Conservation (phyloP, 75 land plant genomes). For the Pseudotsuga menziesii region DNA sequence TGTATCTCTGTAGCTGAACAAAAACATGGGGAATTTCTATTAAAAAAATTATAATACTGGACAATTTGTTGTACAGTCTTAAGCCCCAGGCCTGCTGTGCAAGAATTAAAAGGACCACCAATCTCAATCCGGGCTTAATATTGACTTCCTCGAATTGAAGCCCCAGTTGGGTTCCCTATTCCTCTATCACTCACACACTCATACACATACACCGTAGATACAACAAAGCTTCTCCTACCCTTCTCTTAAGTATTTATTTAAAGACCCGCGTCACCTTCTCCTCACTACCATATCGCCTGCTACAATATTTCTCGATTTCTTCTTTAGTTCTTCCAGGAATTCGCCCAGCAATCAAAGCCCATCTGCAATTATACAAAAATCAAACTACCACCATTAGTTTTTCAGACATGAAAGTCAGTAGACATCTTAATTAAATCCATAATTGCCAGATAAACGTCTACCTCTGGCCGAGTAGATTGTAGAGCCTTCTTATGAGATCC, state of each 20-base stretch:
- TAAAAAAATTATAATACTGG: no score
- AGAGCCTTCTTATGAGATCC: conserved; percentile 11
- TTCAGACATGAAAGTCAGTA: no score
- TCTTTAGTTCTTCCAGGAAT: conserved; percentile 7
- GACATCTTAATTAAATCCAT: no score
- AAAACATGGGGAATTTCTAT: no score
- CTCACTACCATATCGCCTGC: conserved; percentile 8
- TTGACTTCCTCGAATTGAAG: neutral
- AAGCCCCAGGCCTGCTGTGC: neutral
- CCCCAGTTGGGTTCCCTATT: neutral
- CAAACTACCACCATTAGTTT: neutral
- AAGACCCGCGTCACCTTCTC: neutral
- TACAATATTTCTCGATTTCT: conserved; percentile 9
- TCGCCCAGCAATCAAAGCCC: conserved; percentile 12
- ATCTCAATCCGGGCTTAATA: neutral
- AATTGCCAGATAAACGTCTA: neutral
- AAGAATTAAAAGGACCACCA: neutral
- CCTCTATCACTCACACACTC: neutral
- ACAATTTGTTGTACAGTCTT: neutral
- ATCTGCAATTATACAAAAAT: neutral
- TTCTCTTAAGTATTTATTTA: neutral
- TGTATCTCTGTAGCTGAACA: no score
- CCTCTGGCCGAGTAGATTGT: conserved; percentile 12
- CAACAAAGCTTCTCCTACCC: conserved; percentile 4
- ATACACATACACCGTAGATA: neutral